phyloP scores from a whole-genome alignment of 495 filamentous ascomycete genomes.

The Neurospora terricola region DNA sequence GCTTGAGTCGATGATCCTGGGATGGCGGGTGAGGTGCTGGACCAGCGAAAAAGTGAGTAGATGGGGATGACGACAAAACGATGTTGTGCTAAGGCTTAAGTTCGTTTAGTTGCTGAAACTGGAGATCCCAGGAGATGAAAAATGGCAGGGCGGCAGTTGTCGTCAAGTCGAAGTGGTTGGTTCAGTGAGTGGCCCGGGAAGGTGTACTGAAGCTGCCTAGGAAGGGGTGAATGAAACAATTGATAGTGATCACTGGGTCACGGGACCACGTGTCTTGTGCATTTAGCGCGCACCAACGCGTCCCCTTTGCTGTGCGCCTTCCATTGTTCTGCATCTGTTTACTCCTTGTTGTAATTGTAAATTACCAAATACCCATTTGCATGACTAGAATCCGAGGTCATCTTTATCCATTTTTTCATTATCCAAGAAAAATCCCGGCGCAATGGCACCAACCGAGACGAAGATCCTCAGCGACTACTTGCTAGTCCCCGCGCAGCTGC shows the following conservation, averaged over 20 bases:
- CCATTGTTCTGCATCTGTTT: neutral
- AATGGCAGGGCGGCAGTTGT: neutral
- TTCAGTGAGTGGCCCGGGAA: neutral
- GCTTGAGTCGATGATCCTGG: neutral
- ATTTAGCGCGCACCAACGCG: conserved; percentile 5
- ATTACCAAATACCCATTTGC: neutral
- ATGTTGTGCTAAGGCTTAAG: neutral
- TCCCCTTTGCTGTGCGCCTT: neutral
- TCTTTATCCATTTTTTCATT: neutral
- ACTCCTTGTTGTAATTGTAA: neutral
- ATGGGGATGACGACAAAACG: neutral
- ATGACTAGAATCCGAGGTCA: neutral
- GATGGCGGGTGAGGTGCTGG: neutral
- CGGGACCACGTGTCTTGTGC: neutral
- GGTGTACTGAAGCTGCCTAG: neutral
- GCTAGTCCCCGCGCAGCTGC: conserved; percentile 62
- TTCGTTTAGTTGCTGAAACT: neutral
- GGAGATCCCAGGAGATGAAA: neutral
- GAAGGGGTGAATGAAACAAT: neutral
- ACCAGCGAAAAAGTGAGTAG: neutral
- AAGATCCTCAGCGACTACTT: conserved; percentile 70
- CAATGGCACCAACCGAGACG: conserved; percentile 62
- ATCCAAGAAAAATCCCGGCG: neutral
- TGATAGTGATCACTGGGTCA: neutral
- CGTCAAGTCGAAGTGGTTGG: neutral